Evolutionary conservation across 306 rosid species (phyloP).

Genomic region (Corylus heterophylla): DNA sequence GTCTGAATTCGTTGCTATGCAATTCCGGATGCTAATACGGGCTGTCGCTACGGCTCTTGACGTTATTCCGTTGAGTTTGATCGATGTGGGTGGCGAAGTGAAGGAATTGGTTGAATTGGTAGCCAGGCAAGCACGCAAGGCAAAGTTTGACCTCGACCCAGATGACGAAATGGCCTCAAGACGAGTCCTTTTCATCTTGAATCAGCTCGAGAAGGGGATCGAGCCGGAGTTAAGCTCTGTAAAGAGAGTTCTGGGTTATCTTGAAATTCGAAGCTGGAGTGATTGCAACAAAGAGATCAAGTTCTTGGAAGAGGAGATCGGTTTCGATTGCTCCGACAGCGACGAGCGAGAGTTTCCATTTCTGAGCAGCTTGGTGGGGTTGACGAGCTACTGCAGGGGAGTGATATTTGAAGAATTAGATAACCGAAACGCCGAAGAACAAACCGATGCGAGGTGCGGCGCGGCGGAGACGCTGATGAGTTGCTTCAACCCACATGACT

Average conservation of each 20-base stretch:
- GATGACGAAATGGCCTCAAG: conserved; percentile 35
- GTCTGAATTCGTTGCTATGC: conserved; percentile 46
- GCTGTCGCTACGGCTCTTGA: conserved; percentile 60
- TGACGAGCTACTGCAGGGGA: conserved; percentile 61
- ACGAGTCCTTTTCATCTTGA: conserved; percentile 30
- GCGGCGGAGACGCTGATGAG: conserved; percentile 30
- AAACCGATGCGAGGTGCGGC: conserved; percentile 31
- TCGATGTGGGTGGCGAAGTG: conserved; percentile 52
- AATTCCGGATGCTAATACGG: conserved; percentile 42
- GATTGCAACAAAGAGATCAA: conserved; percentile 57
- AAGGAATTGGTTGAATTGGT: conserved; percentile 63
- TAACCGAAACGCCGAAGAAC: conserved; percentile 2
- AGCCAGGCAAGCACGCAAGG: conserved; percentile 54
- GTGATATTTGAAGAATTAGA: conserved; percentile 58
- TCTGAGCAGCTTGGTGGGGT: conserved; percentile 58
- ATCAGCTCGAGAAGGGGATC: conserved; percentile 50
- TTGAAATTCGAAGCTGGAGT: conserved; percentile 55
- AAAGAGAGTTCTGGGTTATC: conserved; percentile 39
- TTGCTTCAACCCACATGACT: conserved; percentile 60
- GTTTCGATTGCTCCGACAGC: conserved; percentile 17
- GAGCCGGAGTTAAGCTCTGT: conserved; percentile 47
- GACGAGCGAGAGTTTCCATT: conserved; percentile 42
- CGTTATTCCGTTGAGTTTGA: conserved; percentile 46
- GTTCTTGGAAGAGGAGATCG: conserved; percentile 62
- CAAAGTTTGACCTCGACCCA: conserved; percentile 39